A percentile compares a stretch with the other conserved stretches of the same genome.
These are phyloP conservation scores for Phytophthora hybrid DNA, from an alignment of 352 stramenopile genomes.

Conservation along the genomic window DNA sequence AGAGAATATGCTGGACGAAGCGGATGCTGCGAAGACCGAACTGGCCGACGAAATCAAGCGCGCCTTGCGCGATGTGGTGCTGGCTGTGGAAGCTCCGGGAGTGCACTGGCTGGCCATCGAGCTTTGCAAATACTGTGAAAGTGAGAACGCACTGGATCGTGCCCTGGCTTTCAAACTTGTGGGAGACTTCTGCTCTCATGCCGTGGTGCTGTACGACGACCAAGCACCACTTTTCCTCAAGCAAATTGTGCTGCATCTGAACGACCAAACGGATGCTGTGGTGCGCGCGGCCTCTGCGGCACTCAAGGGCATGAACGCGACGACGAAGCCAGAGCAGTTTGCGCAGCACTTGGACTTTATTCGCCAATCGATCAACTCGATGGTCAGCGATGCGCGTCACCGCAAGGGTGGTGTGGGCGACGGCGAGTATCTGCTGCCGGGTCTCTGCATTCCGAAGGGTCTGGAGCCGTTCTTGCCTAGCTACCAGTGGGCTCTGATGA, in stretches of 20 bases:
- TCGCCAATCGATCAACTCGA: slow-evolving; percentile 96
- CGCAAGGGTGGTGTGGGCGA: slow-evolving; percentile 91
- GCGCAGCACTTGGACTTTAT: slow-evolving; percentile 97
- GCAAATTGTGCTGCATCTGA: slow-evolving; percentile 97
- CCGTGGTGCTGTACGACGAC: slow-evolving; percentile 92
- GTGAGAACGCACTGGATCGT: slow-evolving; percentile 87
- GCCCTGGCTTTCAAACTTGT: slow-evolving; percentile 94
- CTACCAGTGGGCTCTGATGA: slow-evolving; percentile 98
- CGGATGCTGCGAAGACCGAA: slow-evolving; percentile 36
- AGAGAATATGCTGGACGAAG: slow-evolving; percentile 37
- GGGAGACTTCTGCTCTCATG: slow-evolving; percentile 89
- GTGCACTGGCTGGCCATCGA: slow-evolving; percentile 96
- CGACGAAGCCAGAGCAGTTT: slow-evolving; percentile 93
- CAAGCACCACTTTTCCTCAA: slow-evolving; percentile 96
- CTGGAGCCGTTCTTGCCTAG: slow-evolving; percentile 98
- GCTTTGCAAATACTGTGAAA: slow-evolving; percentile 95
- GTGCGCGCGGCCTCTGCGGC: slow-evolving; percentile 91
- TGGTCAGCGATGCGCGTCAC: slow-evolving; percentile 96
- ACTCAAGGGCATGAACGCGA: slow-evolving; percentile 93
- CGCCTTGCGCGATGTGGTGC: slow-evolving; percentile 75
- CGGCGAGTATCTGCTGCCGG: slow-evolving; percentile 82
- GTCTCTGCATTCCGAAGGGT: slow-evolving; percentile 85
- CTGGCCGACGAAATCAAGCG: slow-evolving; percentile 76
- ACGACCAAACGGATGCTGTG: slow-evolving; percentile 92
- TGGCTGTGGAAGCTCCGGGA: slow-evolving; percentile 90